Percentiles rank a stretch among this genome's conserved stretches.
These are phyloP conservation scores for Vitrella brassicaformis DNA, from an alignment of 73 alveolate genomes.

Conservation along the genomic window DNA sequence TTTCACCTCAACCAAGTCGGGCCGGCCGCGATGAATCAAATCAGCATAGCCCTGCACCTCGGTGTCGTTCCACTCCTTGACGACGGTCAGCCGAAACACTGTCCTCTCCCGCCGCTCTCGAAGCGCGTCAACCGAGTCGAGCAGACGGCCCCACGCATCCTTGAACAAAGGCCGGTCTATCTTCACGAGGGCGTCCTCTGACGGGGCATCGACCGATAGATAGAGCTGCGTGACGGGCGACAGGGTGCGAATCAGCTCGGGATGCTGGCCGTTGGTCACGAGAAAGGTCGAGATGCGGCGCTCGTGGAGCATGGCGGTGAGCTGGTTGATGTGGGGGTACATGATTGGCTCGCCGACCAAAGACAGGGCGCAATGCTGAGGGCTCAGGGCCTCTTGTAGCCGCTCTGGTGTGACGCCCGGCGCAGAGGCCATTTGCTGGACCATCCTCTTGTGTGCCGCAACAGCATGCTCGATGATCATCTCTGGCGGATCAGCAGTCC, in stretches of 20 bases:
- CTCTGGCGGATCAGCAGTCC: neutral
- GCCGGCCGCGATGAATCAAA: neutral
- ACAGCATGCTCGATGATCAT: neutral
- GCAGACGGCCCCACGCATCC: slow-evolving; percentile 20
- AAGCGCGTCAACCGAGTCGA: slow-evolving; percentile 20
- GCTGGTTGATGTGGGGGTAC: slow-evolving; percentile 36
- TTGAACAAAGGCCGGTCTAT: slow-evolving; percentile 34
- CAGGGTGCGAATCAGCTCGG: slow-evolving; percentile 23
- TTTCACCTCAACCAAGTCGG: neutral
- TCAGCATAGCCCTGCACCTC: neutral
- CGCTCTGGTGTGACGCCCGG: neutral
- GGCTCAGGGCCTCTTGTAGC: neutral
- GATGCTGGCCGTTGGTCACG: slow-evolving; percentile 29
- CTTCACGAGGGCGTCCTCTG: slow-evolving; percentile 19
- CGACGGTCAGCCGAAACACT: slow-evolving; percentile 21
- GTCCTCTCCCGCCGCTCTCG: slow-evolving; percentile 25
- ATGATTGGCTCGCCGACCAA: slow-evolving; percentile 39
- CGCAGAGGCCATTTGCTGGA: neutral
- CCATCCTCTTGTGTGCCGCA: neutral
- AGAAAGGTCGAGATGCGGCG: slow-evolving; percentile 19
- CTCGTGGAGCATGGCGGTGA: slow-evolving; percentile 16
- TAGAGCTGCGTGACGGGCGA: slow-evolving; percentile 34
- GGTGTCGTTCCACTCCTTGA: slow-evolving; percentile 5
- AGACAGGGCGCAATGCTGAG: slow-evolving; percentile 28
- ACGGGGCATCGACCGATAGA: neutral